phyloP scores from a whole-genome alignment of 2,329 filamentous ascomycete genomes.

The Scedosporium aurantiacum region DNA sequence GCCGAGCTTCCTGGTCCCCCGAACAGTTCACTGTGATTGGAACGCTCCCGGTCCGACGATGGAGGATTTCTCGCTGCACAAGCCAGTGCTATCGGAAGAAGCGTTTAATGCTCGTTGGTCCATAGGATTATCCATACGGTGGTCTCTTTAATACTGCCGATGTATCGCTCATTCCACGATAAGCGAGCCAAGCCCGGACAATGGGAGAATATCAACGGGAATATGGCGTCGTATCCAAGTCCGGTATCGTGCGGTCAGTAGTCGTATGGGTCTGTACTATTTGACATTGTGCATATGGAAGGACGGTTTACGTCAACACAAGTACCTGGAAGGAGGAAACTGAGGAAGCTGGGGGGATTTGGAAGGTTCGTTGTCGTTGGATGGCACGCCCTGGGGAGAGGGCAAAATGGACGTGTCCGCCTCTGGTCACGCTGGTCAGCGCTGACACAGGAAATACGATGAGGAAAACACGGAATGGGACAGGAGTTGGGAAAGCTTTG shows the following conservation, averaged over 20 bases:
- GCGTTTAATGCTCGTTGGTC: not conserved
- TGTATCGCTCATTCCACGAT: not conserved
- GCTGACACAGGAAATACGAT: constrained; percentile 15
- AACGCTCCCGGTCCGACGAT: constrained; percentile 2
- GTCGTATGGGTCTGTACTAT: constrained; percentile 16
- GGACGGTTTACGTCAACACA: constrained; percentile 15
- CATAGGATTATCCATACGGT: not conserved
- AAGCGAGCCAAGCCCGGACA: not conserved
- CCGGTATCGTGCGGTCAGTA: constrained; percentile 15
- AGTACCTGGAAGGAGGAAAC: constrained; percentile 10
- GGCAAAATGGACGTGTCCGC: constrained; percentile 19
- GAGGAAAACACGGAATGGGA: constrained; percentile 17
- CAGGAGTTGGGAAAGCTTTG: constrained; percentile 14
- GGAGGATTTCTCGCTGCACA: constrained; percentile 1
- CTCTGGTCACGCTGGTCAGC: constrained; percentile 16
- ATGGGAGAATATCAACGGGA: constrained; percentile 3
- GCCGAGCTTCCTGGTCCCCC: not conserved
- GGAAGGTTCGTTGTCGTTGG: constrained; percentile 17
- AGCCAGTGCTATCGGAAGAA: not conserved
- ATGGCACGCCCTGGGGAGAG: constrained; percentile 15
- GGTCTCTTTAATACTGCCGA: not conserved
- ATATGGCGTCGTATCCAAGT: constrained; percentile 4
- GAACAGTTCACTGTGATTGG: not conserved
- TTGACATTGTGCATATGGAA: constrained; percentile 11
- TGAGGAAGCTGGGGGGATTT: constrained; percentile 16